Evolutionary conservation across 805 yeast species (phyloP), one percentile per base, ranked within the genome.

Genomic region (Ogataea naganishii): DNA sequence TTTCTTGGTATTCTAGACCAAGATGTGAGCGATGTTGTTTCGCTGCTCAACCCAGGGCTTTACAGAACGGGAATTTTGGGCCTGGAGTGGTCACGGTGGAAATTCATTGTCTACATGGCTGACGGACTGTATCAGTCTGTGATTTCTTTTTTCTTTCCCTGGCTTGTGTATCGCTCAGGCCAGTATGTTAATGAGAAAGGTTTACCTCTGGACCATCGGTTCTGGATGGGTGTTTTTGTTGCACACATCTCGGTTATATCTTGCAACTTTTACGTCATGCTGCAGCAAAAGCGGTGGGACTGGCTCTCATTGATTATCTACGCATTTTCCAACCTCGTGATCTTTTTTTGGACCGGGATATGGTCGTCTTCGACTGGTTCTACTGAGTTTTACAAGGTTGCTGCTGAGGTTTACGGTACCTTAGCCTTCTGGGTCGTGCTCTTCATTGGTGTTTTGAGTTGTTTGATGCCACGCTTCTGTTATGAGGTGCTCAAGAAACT

Each of bases 61-160:
- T 82, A 82, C 58, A 64, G 74, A 32, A 64, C 72, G 23, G 94
- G 94, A 51, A 81, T 82, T 24, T 50, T 77, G 39, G 64, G 92
- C 44, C 46, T 59, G 11, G 94, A 82, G 47, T 82, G 85, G 81
- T 69, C 72, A 6, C 69, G 72, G 49, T 53, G 47, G 26, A 82
- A 82, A 48, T 82, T 82, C 40, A 65, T 72, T 60, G 66, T 69
- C 66, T 82, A 82, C 47, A 77, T 80, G 85, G 29, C 67, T 26
- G 94, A 82, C 55, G 94, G 86, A 3, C 42, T 76, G 12, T 82
- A 80, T 47, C 94, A 82, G 50, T 78, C 88, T 0, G 64, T 73
- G 18, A 67, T 82, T 26, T 66, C 80, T 6, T 82, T 72, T 58
- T 82, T 75, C 58, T 79, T 77, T 65, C 89, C 92, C 10, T 80